Conservation (phyloP, 2,329 filamentous ascomycete genomes). For the Fusarium haematococcum region DNA sequence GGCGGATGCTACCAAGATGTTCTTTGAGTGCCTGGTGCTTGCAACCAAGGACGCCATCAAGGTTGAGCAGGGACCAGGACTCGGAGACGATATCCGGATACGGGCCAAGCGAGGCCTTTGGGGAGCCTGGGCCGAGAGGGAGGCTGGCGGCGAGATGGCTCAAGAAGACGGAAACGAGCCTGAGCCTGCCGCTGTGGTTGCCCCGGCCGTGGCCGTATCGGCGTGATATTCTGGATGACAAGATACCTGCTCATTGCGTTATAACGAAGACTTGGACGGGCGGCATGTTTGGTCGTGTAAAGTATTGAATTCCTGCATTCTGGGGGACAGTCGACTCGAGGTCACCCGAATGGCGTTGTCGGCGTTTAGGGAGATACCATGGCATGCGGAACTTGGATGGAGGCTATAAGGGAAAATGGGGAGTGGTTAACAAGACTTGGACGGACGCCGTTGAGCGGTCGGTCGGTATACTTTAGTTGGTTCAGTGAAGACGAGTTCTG, state of each 20-base stretch:
- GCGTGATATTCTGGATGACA: conserved; percentile 44
- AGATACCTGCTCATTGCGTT: conserved; percentile 31
- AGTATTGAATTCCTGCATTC: conserved; percentile 51
- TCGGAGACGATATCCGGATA: conserved; percentile 86
- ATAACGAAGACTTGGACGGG: conserved; percentile 41
- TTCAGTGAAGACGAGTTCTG: conserved; percentile 29
- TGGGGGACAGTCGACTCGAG: conserved; percentile 45
- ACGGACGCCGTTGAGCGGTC: conserved; percentile 17
- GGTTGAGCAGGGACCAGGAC: conserved; percentile 83
- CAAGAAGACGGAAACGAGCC: conserved; percentile 56
- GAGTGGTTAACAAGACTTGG: conserved; percentile 10
- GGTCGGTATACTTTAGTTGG: conserved; percentile 27
- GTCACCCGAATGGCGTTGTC: conserved; percentile 50
- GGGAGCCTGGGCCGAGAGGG: conserved; percentile 92
- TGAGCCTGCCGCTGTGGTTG: conserved; percentile 49
- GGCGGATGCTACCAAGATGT: conserved; percentile 98
- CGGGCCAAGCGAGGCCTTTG: conserved; percentile 95
- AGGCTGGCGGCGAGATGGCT: conserved; percentile 73
- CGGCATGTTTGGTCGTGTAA: conserved; percentile 48
- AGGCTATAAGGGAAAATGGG: conserved; percentile 42
- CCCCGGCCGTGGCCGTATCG: conserved; percentile 52
- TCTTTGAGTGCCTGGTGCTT: conserved; percentile 95
- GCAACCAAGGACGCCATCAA: conserved; percentile 99
- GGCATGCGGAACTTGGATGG: conserved; percentile 45
- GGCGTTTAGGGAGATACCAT: conserved; percentile 57